A percentile compares a stretch with the other conserved stretches of the same genome.
Evolutionary conservation across 345 rosid genomes (phyloP).

Genomic region (Aegle marmelos): DNA sequence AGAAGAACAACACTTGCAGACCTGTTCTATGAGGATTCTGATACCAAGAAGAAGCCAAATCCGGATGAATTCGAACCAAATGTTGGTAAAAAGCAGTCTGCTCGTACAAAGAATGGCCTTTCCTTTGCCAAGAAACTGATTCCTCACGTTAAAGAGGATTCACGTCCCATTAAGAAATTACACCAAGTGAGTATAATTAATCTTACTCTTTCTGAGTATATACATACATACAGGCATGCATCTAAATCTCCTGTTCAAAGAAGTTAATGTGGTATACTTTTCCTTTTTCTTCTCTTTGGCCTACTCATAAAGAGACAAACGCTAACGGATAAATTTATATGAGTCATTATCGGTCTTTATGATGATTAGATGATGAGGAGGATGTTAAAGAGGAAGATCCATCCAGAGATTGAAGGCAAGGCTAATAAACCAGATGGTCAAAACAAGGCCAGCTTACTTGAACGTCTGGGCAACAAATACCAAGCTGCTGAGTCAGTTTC

Average conservation of each 20-base stretch:
- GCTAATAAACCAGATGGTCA: constrained; percentile 23
- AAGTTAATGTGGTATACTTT: not conserved
- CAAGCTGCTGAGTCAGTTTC: constrained; percentile 39
- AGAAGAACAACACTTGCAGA: constrained; percentile 80
- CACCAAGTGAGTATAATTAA: constrained; percentile 36
- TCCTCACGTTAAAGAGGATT: constrained; percentile 51
- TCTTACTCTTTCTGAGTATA: not conserved
- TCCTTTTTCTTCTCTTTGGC: not conserved
- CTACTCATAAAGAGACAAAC: not conserved
- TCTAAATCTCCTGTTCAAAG: not conserved
- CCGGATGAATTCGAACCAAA: constrained; percentile 22
- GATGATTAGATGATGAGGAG: constrained; percentile 65
- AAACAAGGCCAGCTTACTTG: constrained; percentile 24
- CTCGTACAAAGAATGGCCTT: constrained; percentile 36
- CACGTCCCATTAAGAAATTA: constrained; percentile 63
- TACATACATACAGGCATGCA: not conserved
- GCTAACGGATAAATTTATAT: not conserved
- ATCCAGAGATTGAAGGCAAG: constrained; percentile 67
- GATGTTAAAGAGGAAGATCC: constrained; percentile 86
- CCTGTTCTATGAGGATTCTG: constrained; percentile 65
- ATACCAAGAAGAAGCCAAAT: constrained; percentile 30
- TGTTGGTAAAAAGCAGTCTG: constrained; percentile 23
- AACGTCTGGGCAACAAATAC: constrained; percentile 20
- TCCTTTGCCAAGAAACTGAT: constrained; percentile 62
- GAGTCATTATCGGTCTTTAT: not conserved